A percentile compares a stretch with the other conserved stretches of the same genome.
phyloP scores from a whole-genome alignment of 2,329 filamentous ascomycete species.

The Diaporthe capsici region DNA sequence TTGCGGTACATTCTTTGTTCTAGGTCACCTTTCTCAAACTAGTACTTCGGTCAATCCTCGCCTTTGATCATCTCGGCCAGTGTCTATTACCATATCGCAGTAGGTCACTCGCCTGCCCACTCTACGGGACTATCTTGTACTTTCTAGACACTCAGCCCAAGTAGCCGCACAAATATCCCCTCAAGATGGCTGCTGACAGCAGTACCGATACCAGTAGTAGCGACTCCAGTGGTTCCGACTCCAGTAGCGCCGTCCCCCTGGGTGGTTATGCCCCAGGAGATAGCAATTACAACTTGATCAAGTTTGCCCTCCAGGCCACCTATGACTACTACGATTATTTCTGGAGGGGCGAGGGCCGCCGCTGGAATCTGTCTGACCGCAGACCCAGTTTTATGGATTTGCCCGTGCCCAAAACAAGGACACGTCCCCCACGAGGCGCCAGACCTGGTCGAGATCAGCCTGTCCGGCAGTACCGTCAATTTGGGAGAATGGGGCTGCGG shows the following conservation, averaged over 20 bases:
- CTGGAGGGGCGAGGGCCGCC: neutral
- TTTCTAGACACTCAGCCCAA: neutral
- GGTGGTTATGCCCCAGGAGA: neutral
- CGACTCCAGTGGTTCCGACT: neutral
- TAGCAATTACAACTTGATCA: neutral
- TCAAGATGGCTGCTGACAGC: neutral
- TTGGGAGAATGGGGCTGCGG: neutral
- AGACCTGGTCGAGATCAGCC: neutral
- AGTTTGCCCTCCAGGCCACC: neutral
- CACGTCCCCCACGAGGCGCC: neutral
- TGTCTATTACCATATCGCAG: neutral
- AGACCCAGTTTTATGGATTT: neutral
- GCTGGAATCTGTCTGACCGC: neutral
- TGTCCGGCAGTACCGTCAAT: neutral
- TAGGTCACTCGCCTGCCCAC: neutral
- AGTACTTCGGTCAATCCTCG: neutral
- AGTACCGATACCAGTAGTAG: neutral
- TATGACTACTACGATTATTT: slow-evolving; percentile 1
- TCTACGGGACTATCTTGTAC: neutral
- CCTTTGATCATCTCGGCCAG: neutral
- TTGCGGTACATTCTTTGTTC: neutral
- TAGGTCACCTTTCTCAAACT: neutral
- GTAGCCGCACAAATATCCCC: neutral
- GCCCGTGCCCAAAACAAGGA: neutral
- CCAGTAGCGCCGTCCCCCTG: neutral